Conservation (phyloP, 1,139 yeast species). For the Candida albicans region DNA sequence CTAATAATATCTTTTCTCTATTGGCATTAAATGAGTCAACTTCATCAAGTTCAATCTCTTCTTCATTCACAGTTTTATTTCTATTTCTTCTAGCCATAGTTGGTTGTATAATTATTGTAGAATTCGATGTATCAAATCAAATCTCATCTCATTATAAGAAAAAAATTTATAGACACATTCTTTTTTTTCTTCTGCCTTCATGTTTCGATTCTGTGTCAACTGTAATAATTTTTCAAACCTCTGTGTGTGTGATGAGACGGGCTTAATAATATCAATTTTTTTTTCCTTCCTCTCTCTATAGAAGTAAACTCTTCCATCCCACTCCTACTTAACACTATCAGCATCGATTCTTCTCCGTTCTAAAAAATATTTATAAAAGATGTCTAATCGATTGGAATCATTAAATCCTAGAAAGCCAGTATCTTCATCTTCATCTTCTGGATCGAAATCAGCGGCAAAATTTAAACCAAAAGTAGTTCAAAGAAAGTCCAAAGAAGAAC, state of each 20-base stretch:
- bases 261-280: too few relatives aligned
- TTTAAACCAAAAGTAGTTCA: constrained; percentile 85
- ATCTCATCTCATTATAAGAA: neutral
- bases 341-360: neutral
- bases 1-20: constrained; percentile 60
- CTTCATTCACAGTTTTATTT: constrained; percentile 13
- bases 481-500: constrained; percentile 76
- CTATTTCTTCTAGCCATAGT: constrained; percentile 16
- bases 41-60: constrained; percentile 54
- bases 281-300: too few relatives aligned
- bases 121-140: neutral
- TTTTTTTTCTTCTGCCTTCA: too few relatives aligned
- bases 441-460: constrained; percentile 27
- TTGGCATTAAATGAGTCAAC: constrained; percentile 73
- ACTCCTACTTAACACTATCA: too few relatives aligned
- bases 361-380: constrained; percentile 13
- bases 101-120: constrained; percentile 2
- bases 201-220: too few relatives aligned
- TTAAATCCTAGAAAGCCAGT: constrained; percentile 37
- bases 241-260: neutral
- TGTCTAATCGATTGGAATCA: constrained; percentile 49
- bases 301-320: too few relatives aligned
- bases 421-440: constrained; percentile 8
- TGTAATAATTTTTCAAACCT: too few relatives aligned
- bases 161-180: neutral